Base-by-base conservation (phyloP, 192 early-diverging fungal species). In the Rhizophagus sp. region DNA sequence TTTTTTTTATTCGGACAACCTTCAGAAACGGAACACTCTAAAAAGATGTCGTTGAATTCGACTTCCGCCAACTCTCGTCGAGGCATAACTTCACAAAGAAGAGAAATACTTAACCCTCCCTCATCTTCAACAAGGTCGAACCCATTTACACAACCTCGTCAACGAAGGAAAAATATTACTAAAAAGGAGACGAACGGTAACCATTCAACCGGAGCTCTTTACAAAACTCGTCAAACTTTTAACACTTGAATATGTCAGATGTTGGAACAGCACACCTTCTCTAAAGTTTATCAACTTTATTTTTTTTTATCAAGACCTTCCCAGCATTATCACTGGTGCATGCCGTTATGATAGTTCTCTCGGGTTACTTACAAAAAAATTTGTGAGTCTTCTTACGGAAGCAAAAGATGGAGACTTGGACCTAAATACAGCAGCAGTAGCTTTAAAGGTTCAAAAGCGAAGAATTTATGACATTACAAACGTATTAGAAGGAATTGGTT, bases 381-480 rank as follows among this genome's bases (percentile, higher is more conserved):
- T 92, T 78, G 87, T 91, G n/a, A 67, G 72, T 1, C 81, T 87
- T 4, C 83, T 92, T 66, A 85, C 85, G 39, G 75, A 84, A 30
- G 82, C 80, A 30, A 82, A 82, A 61, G 84, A 85, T 25, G 88
- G 89, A 8, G 87, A 87, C 24, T 82, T 92, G 63, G 91, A 92
- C 75, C 80, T 92, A 13, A 92, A 92, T 57, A 80, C 78, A 24
- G 90, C 91, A 24, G 91, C 91, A 3, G 74, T 68, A 13, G 83
- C 88, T 66, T 83, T 92, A 34, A 82, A 86, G 2, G 91, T 92
- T 8, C 91, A 92, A 75, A 92, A 92, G 76, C 86, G 91, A 62
- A 85, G 91, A 39, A 92, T 92, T 63, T 92, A 92, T 73, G 91
- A 92, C 63, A 92, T 92, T 62, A 92, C 91, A 33, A 90, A 91